These are phyloP conservation scores for Xanthoparmelia taractica DNA, from an alignment of 495 filamentous ascomycete genomes.

Conservation along the genomic window DNA sequence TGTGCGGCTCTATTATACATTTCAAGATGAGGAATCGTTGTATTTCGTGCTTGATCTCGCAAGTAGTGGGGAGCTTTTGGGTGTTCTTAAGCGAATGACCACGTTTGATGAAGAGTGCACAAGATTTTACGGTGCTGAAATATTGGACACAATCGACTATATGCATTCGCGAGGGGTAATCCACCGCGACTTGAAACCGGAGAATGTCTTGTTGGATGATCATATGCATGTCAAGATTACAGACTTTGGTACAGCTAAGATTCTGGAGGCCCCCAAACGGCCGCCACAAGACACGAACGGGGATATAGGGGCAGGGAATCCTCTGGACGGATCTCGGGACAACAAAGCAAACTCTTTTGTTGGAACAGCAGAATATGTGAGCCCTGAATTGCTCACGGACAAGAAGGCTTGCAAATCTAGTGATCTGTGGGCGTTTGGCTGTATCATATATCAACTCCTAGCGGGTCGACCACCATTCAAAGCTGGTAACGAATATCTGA, in stretches of 20 bases:
- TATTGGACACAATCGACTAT: conserved; percentile 92
- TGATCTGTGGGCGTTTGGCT: conserved; percentile 99
- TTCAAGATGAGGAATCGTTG: conserved; percentile 90
- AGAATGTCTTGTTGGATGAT: conserved; percentile 91
- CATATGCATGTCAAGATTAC: conserved; percentile 98
- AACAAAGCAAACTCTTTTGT: conserved; percentile 90
- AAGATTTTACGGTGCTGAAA: conserved; percentile 90
- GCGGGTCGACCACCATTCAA: conserved; percentile 95
- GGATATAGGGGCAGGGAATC: conserved; percentile 34
- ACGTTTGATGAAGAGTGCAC: conserved; percentile 97
- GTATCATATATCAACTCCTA: conserved; percentile 94
- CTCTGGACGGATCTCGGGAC: conserved; percentile 52
- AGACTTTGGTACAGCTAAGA: conserved; percentile 96
- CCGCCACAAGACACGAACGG: conserved; percentile 42
- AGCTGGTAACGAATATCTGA: conserved; percentile 91
- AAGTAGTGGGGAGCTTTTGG: conserved; percentile 84
- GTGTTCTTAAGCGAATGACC: conserved; percentile 84
- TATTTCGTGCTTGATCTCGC: conserved; percentile 97
- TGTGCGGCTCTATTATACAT: conserved; percentile 96
- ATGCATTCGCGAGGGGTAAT: conserved; percentile 97
- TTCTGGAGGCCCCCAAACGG: conserved; percentile 62
- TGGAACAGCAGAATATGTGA: conserved; percentile 97
- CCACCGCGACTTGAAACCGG: conserved; percentile 93
- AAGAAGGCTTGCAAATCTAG: conserved; percentile 98
- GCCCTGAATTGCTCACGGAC: conserved; percentile 86